A percentile compares a stretch with the other conserved stretches of the same genome.
These are phyloP conservation scores for Puccinellia tenuiflora DNA, from an alignment of 176 grass and related monocot species.

Conservation along the genomic window DNA sequence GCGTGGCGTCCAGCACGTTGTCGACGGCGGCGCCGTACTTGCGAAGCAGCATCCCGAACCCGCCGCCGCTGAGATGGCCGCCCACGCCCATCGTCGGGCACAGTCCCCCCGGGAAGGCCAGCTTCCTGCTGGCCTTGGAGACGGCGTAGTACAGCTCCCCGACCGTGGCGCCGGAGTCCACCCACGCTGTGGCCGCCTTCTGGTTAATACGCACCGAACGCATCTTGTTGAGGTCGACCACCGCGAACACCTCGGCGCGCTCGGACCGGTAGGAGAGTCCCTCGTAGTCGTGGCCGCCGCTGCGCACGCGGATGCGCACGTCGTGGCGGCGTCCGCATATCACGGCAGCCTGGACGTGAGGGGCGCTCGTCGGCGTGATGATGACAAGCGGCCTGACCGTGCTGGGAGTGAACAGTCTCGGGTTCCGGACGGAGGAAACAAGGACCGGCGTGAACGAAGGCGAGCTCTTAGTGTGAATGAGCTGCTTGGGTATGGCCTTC, in stretches of 20 bases:
- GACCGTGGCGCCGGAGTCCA: conserved; percentile 53
- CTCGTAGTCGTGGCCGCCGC: conserved; percentile 75
- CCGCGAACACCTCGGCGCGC: conserved; percentile 18
- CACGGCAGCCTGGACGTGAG: conserved; percentile 46
- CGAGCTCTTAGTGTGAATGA: conserved; percentile 31
- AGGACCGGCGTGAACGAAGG: conserved; percentile 37
- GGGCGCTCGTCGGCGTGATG: conserved; percentile 34
- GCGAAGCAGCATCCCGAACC: conserved; percentile 45
- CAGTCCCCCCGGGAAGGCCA: conserved; percentile 42
- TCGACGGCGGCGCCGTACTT: conserved; percentile 53
- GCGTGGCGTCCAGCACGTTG: conserved; percentile 42
- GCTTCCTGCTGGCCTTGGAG: background rate
- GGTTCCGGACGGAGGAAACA: conserved; percentile 48
- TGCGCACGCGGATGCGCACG: conserved; percentile 45
- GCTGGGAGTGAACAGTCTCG: conserved; percentile 26
- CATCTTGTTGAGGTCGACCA: conserved; percentile 35
- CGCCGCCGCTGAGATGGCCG: conserved; percentile 62
- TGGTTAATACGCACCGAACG: conserved; percentile 18
- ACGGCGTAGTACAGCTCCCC: conserved; percentile 58
- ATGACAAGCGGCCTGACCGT: conserved; percentile 36
- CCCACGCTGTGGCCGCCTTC: conserved; percentile 26
- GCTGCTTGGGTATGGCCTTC: background rate
- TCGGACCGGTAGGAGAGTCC: conserved; percentile 54
- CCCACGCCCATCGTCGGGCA: conserved; percentile 56
- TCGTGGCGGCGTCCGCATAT: conserved; percentile 26